Base-by-base conservation (phyloP, 2,329 filamentous ascomycete genomes). In the Dryadomyces quercus-mongolicae region DNA sequence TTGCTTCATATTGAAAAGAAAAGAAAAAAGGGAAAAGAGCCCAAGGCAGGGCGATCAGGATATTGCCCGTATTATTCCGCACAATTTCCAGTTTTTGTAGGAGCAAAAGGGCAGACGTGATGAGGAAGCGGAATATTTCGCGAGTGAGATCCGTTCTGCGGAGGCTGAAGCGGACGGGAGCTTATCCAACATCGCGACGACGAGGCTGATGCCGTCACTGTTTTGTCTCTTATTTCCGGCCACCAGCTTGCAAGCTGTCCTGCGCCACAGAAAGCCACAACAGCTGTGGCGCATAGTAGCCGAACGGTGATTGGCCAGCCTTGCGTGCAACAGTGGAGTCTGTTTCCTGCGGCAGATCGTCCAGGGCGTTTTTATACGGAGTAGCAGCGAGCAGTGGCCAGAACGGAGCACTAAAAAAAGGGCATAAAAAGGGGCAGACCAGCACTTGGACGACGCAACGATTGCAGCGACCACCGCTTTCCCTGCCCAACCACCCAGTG, bases 141-240 rank as follows among this genome's bases (percentile, higher is more conserved):
- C 25, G 25, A 8, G 25, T 31, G 25, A 31, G 25, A 31, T 31
- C 25, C 25, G 25, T 31, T 31, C 25, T 31, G 25, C 25, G 25
- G 25, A 4, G 25, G 25, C 25, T 31, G 25, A 31, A 31, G 25
- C 4, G 8, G 25, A 31, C 25, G 25, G 25, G 25, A 31, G 25
- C 25, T 31, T 31, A 31, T 31, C 25, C 25, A 31, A 31, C 25
- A 31, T 31, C 25, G 25, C 25, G 25, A 8, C 25, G 25, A 40
- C 48, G 20, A 50, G 48, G 48, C 48, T 50, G 48, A 50, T 38
- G 48, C 18, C 22, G 47, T 49, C 31, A 50, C 48, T 21, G 25
- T 31, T 31, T 50, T 38, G 48, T 20, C 38, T n/a, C 20, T 34
- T 20, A 20, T 34, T 34, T 48, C 22, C 46, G 25, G 25, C 25